Base-by-base conservation (phyloP, 768 basidiomycete species). In the Termitomyces sp. region DNA sequence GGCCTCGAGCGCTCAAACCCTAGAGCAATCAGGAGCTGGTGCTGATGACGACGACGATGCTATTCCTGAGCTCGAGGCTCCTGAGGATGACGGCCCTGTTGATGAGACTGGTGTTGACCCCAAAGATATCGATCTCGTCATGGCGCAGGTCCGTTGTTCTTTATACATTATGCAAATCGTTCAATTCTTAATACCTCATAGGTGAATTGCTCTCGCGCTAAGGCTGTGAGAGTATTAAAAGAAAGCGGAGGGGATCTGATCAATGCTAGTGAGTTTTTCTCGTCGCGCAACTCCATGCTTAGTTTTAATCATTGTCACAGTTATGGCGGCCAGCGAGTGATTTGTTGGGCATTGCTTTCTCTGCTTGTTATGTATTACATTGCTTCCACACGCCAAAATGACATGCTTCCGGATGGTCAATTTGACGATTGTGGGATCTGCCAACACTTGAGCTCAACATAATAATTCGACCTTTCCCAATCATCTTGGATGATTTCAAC, bases 61-160 rank as follows among this genome's bases (percentile, higher is more conserved):
- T 42, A 82, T 90, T 51, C 94, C 93, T 55, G 89, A 92, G 65
- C 83, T 90, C 22, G 92, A 92, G 74, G 85, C 83, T 8, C 78
- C 83, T 16, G 91, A 91, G 42, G 92, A 92, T 57, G 91, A 91
- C 61, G 93, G 81, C 10, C 82, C 84, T 47, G 77, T 91, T 20
- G 92, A 94, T 66, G 92, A 94, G 77, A 88, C 86, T 24, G 92
- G 90, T 41, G 81, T 98, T 60, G 94, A 97, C 64, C 82, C 90
- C 48, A 94, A 94, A 73, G 97, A 99, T 70, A 92, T 97, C 63
- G 94, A 96, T 60, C 84, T 97, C 55, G 92, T 99, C 54, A 93
- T 98, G 81, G 78, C 79, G 34, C 82, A 85, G 72, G 70, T 69
- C 42, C 36, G 62, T 58, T 18, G 20, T 4, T 53, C 20, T 34